Percentiles rank a stretch among this genome's conserved stretches.
Conservation (phyloP, 176 grass and related monocot genomes). For the Hordeum vulgare region DNA sequence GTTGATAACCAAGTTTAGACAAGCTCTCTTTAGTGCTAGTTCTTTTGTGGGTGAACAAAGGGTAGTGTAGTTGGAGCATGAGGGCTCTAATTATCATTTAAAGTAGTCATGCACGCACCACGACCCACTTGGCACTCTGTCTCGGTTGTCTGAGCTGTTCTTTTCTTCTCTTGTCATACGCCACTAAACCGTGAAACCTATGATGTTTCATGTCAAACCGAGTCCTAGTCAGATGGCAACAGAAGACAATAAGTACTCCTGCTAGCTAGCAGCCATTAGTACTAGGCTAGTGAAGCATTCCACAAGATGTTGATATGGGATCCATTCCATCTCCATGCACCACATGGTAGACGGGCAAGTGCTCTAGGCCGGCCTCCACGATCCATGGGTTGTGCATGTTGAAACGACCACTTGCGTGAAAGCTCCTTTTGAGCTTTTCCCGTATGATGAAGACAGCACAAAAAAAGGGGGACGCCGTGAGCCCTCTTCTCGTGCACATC, state of each 20-base stretch:
- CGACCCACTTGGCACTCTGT: neutral
- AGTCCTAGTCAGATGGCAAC: too few species aligned
- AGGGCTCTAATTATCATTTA: neutral
- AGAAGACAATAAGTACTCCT: too few species aligned
- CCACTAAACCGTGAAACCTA: too few species aligned
- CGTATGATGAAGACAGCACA: neutral
- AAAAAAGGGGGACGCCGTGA: neutral
- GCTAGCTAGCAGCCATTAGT: too few species aligned
- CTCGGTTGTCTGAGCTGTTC: too few species aligned
- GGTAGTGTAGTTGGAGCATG: slow-evolving; percentile 13
- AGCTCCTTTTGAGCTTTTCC: neutral
- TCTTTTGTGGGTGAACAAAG: neutral
- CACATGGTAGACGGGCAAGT: neutral
- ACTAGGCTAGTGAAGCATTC: neutral
- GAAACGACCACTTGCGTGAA: slow-evolving; percentile 7
- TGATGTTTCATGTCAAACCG: too few species aligned
- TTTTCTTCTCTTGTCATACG: too few species aligned
- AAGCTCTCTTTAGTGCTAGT: neutral
- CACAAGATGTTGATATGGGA: neutral
- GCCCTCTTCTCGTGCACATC: neutral
- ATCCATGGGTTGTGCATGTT: neutral
- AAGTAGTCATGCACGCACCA: neutral
- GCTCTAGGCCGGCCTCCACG: neutral
- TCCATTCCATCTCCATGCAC: neutral
- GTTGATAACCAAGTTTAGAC: neutral